Evolutionary conservation across 225 moss, liverwort and hornwort genomes (phyloP), one percentile per base, ranked within the genome.

Genomic region (Takakia lepidozioides): DNA sequence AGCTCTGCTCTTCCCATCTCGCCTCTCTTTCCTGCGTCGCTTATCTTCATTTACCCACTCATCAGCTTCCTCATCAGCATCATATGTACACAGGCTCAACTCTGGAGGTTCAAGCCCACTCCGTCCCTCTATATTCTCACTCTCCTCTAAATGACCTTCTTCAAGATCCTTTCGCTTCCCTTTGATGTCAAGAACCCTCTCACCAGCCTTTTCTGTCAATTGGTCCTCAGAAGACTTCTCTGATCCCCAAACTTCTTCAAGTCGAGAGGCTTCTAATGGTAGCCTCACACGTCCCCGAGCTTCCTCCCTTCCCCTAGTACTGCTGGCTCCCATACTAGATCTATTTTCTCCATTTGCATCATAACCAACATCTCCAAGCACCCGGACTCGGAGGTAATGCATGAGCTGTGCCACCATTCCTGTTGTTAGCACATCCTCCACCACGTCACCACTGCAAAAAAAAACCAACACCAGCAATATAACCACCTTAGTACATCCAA

Each of bases 391-490:
- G 27, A 98, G 77, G 63, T 81, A 85, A 63, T 88, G 98, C 91
- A 98, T 98, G n/a, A 98, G 65, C 59, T 81, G 81, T 24, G 76
- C 85, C 27, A 87, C 98, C 87, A 91, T 85, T 53, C 98, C 91
- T 55, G 87, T 98, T 15, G 87, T 85, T 19, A 98, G 78, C 16
- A 98, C 81, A 59, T 98, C 85, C 47, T 91, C 91, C 63, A 98
- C 82, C 37, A 98, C 85, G 71, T 98, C 87, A 29, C 78, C 69
- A 58, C 93, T 89, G 93, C 66, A 58, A 51, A 4, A n/a, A n/a
- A n/a, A n/a, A n/a, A n/a, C n/a, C n/a, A n/a, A n/a, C n/a, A n/a
- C n/a, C n/a, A n/a, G n/a, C n/a, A n/a, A n/a, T n/a, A n/a, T n/a
- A n/a, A n/a, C n/a, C n/a, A n/a, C n/a, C n/a, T n/a, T n/a, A n/a